These are phyloP conservation scores for Oryza australiensis DNA, from an alignment of 176 grass and related monocot species.

Conservation along the genomic window DNA sequence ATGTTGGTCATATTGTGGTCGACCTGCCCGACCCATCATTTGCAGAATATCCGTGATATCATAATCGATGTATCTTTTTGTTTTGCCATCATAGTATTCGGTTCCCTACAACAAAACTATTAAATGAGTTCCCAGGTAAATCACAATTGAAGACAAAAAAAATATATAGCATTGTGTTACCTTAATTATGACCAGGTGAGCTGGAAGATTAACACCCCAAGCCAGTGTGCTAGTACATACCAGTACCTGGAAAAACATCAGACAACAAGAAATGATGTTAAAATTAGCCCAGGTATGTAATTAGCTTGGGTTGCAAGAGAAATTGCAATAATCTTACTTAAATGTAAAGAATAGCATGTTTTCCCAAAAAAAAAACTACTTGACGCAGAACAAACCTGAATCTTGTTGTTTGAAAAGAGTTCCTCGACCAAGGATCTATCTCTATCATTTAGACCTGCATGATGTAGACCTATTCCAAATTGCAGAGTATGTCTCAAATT, in stretches of 20 bases:
- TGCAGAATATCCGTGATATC: conserved; percentile 98
- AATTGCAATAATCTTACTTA: conserved; percentile 2
- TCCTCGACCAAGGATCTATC: conserved; percentile 93
- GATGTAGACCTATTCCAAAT: conserved; percentile 97
- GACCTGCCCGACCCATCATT: conserved; percentile 99
- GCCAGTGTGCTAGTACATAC: conserved; percentile 98
- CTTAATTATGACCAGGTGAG: conserved; percentile 97
- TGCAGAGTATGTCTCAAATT: conserved; percentile 96
- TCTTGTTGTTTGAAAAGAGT: conserved; percentile 98
- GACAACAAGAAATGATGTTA: conserved; percentile 30
- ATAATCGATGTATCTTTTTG: conserved; percentile 97
- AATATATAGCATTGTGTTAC: conserved; percentile 45
- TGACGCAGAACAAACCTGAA: conserved; percentile 64
- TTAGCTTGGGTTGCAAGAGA: not conserved
- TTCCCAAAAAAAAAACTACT: not conserved
- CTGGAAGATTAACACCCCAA: conserved; percentile 99
- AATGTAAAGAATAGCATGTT: conserved; percentile 17
- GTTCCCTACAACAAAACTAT: conserved; percentile 64
- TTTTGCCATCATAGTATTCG: conserved; percentile 95
- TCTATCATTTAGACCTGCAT: conserved; percentile 97
- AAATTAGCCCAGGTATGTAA: conserved; percentile 29
- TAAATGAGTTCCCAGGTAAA: conserved; percentile 28
- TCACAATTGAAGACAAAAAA: conserved; percentile 13
- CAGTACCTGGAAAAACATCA: conserved; percentile 60
- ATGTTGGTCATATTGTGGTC: conserved; percentile 96